Evolutionary conservation across 2,329 filamentous ascomycete genomes (phyloP).

Genomic region (Aspergillus neoniger): DNA sequence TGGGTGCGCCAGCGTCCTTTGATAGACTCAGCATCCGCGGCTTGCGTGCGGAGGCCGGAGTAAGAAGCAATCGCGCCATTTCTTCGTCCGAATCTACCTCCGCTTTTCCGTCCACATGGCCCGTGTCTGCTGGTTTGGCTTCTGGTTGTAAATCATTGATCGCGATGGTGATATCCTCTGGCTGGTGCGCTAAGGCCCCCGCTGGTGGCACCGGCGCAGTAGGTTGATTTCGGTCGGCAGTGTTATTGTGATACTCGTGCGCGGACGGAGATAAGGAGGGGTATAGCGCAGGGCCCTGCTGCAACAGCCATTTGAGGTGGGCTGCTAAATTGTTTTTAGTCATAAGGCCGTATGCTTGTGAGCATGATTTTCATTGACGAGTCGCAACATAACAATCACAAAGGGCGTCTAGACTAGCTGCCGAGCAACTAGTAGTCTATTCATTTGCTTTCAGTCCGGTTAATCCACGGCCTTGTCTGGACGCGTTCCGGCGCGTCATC

Average conservation of each 20-base stretch:
- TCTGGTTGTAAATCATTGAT: constrained; percentile 17
- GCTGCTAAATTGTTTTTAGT: constrained; percentile 50
- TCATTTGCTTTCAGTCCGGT: not conserved
- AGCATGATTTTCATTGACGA: constrained; percentile 28
- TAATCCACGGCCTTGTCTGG: constrained; percentile 6
- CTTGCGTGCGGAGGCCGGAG: constrained; percentile 43
- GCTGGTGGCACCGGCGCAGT: constrained; percentile 9
- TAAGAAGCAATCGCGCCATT: constrained; percentile 50
- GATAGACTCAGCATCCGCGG: constrained; percentile 41
- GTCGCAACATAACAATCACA: constrained; percentile 10
- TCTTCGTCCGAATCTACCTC: constrained; percentile 31
- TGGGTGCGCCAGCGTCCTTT: constrained; percentile 23
- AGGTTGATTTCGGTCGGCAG: constrained; percentile 8
- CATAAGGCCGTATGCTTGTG: constrained; percentile 43
- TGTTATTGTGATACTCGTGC: constrained; percentile 24
- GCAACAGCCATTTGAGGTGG: constrained; percentile 52
- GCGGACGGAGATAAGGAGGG: constrained; percentile 33
- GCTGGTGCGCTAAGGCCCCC: constrained; percentile 10
- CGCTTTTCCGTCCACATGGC: constrained; percentile 27
- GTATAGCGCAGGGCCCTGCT: constrained; percentile 39
- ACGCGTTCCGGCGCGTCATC: constrained; percentile 29
- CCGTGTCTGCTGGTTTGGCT: constrained; percentile 15
- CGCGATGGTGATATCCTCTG: constrained; percentile 11
- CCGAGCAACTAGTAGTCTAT: constrained; percentile 10
- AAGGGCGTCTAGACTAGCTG: constrained; percentile 2